Base-by-base conservation (phyloP, 352 stramenopile genomes). In the Blastocystis sp. region DNA sequence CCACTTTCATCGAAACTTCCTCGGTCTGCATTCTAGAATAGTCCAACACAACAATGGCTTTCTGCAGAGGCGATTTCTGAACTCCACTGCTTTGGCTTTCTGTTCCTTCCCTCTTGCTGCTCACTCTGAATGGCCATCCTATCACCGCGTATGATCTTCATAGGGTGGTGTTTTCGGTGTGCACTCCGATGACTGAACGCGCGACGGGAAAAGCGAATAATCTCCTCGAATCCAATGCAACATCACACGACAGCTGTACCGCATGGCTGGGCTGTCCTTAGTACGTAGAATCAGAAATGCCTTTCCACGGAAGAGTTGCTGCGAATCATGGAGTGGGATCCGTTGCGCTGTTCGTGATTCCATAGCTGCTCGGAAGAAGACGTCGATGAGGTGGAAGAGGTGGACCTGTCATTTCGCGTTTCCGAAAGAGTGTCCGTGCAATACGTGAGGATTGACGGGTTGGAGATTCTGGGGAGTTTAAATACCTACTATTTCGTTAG, bases 311-410 rank as follows among this genome's bases (percentile, higher is more conserved):
- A 7, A 56, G 48, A 56, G 48, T 56, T 56, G 48, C 48, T 56
- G 48, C 5, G 14, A 14, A 56, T 56, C 48, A 56, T 56, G 48
- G 48, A 56, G 48, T 56, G 14, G 14, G 48, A 17, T 14, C 48
- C 14, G 48, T 56, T 14, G 48, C 5, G 14, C 9, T 38, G n/a
- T 5, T 70, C 1, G 53, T 84, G 21, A 84, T 48, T 67, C 3
- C 34, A 23, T 81, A 84, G 74, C 17, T 84, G 74, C 56, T 43
- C 67, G 14, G 74, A 84, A 69, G n/a, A 69, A 14, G 74, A 84
- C 7, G 28, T 84, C 14, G 74, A 84, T 52, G 74, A 84, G 7
- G 65, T 84, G 10, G 48, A 67, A 28, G 74, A 84, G 48, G 60
- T 70, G 21, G 74, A 84, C 48, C 61, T 84, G 21, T 69, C 74